Evolutionary conservation across 225 moss, liverwort and hornwort species (phyloP), one percentile per base, ranked within the genome.

Genomic region (Physcomitrium patens): DNA sequence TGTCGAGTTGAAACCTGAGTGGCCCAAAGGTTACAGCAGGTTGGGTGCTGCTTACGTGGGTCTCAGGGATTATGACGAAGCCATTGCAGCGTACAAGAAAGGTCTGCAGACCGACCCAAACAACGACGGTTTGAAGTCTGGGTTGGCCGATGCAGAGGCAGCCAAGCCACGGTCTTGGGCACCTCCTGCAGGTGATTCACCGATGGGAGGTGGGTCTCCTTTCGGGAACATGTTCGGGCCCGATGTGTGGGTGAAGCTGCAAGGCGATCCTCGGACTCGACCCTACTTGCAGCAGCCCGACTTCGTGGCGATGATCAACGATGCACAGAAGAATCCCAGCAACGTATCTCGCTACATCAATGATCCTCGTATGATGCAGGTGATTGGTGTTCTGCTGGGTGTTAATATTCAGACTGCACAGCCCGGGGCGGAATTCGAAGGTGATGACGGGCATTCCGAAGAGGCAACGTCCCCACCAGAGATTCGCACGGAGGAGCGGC

Each of bases 351-450:
- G 85, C 22, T 94, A 94, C 66, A 90, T 97, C 19, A 86, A 79
- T 54, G 97, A 97, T 71, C 97, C 97, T 49, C 90, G 97, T 61
- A 94, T 97, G 97, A 93, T 97, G 97, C 97, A 94, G 82, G 97
- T 94, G 48, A 75, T 97, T 31, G 97, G 97, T 8, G 86, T 94
- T 3, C 67, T 97, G 27, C 76, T 97, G 3, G 97, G 97, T 59
- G 92, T 94, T 51, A 97, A 94, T 54, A 89, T 97, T 55, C 93
- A 93, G 70, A 86, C 93, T 59, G 58, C 88, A 12, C 84, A 92
- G 69, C 28, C 89, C 26, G 89, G 81, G 17, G 78, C 79, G 22
- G 85, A 85, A 44, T 91, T 83, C 62, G 79, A 81, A 10, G 90
- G 31, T 37, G 31, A 87, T 3, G 96, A 92, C 48, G 70, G 60